These are phyloP conservation scores for Rhizopogon vesiculosus DNA, from an alignment of 768 basidiomycete species.

Conservation along the genomic window DNA sequence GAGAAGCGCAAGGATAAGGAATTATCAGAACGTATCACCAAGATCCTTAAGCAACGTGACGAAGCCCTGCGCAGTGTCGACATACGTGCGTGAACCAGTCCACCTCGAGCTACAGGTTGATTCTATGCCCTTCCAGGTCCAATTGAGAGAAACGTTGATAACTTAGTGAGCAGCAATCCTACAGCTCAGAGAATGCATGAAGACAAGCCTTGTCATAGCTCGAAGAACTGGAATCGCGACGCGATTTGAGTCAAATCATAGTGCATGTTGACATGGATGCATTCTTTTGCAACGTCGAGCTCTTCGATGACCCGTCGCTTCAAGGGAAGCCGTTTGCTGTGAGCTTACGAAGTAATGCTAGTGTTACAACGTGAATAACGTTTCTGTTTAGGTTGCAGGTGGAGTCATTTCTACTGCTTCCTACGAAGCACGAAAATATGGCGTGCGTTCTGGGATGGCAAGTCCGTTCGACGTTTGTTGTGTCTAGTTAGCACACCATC, in stretches of 20 bases:
- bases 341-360: slow-evolving; percentile 4
- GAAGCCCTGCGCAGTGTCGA: slow-evolving; percentile 53
- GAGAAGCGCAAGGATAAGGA: slow-evolving; percentile 90
- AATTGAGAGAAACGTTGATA: slow-evolving; percentile 65
- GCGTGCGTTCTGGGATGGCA: slow-evolving; percentile 95
- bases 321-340: slow-evolving; percentile 74
- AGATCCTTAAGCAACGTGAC: slow-evolving; percentile 61
- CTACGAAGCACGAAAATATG: slow-evolving; percentile 88
- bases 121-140: slow-evolving; percentile 34
- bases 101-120: slow-evolving; percentile 1
- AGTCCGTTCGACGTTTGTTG: slow-evolving; percentile 36
- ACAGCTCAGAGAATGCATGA: background rate
- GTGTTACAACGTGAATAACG: slow-evolving; percentile 1
- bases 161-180: slow-evolving; percentile 47
- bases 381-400: slow-evolving; percentile 55
- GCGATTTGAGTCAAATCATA: slow-evolving; percentile 80
- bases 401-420: slow-evolving; percentile 88
- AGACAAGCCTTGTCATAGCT: slow-evolving; percentile 32
- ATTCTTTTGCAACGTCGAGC: slow-evolving; percentile 81
- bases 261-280: slow-evolving; percentile 98
- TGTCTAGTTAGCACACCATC: background rate
- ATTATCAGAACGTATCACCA: slow-evolving; percentile 69
- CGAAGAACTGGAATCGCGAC: slow-evolving; percentile 61
- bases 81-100: slow-evolving; percentile 39
- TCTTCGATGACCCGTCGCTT: slow-evolving; percentile 58